Conservation (phyloP, 2,329 filamentous ascomycete genomes). For the Diaporthe capsici region DNA sequence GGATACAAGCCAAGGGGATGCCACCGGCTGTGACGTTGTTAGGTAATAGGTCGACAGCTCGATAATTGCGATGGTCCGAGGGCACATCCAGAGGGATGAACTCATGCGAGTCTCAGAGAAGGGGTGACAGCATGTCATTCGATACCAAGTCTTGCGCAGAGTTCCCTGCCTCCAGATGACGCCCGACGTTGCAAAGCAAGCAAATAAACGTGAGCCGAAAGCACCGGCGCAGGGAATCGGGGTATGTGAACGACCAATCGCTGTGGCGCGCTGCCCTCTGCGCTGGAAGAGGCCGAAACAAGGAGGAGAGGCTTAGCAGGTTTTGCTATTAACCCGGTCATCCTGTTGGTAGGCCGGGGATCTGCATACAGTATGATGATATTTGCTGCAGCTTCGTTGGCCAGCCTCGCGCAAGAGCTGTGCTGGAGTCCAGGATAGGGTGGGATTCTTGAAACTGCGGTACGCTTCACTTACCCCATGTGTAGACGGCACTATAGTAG, state of each 20-base stretch:
- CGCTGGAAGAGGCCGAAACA: conserved; percentile 31
- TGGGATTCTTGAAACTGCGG: conserved; percentile 25
- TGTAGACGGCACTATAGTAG: conserved; percentile 15
- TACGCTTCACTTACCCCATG: conserved; percentile 28
- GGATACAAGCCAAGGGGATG: conserved; percentile 5
- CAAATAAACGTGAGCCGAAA: conserved; percentile 23
- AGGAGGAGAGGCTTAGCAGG: conserved; percentile 33
- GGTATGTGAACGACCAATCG: conserved; percentile 7
- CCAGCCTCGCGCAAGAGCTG: conserved; percentile 24
- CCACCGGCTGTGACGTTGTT: conserved; percentile 32
- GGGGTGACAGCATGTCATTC: conserved; percentile 29
- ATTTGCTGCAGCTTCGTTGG: neutral
- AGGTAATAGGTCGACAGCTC: conserved; percentile 24
- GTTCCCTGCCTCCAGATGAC: conserved; percentile 27
- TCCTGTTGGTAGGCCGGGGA: conserved; percentile 16
- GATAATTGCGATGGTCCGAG: conserved; percentile 19
- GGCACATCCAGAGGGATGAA: conserved; percentile 24
- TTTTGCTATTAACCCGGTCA: conserved; percentile 2
- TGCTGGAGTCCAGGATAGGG: conserved; percentile 8
- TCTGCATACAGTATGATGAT: conserved; percentile 7
- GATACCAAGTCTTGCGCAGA: conserved; percentile 11
- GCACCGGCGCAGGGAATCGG: neutral
- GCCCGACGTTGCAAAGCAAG: conserved; percentile 20
- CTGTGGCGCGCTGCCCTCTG: neutral
- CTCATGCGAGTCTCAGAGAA: conserved; percentile 32